Conservation (phyloP, 208 protist genomes). For the Acanthamoeba polyphaga region DNA sequence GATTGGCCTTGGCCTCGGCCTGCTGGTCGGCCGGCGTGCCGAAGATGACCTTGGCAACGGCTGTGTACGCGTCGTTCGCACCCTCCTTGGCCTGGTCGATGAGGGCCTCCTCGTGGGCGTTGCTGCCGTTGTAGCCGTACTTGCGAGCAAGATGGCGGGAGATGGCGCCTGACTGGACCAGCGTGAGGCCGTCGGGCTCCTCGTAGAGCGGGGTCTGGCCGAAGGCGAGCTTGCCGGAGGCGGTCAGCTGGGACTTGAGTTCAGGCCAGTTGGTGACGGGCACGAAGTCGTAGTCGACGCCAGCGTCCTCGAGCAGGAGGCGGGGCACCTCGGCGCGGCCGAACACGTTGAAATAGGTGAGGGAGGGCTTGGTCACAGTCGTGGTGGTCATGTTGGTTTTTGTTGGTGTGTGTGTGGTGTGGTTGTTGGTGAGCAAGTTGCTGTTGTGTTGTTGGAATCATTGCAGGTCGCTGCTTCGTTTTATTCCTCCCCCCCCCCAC, state of each 20-base stretch:
- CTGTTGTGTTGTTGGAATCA: no score
- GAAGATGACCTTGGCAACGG: not conserved
- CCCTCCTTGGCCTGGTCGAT: constrained; percentile 46
- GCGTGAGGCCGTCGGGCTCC: constrained; percentile 4
- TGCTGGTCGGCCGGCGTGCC: constrained; percentile 3
- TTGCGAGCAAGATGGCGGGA: constrained; percentile 24
- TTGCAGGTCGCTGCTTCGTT: no score
- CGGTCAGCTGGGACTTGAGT: not conserved
- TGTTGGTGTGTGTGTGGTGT: not conserved
- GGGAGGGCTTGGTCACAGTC: not conserved
- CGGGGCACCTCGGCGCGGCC: not conserved
- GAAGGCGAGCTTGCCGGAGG: not conserved
- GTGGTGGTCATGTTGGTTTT: not conserved
- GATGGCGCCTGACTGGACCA: constrained; percentile 52
- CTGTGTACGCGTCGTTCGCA: not conserved
- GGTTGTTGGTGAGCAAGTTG: no score
- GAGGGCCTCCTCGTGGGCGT: not conserved
- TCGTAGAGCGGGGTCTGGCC: constrained; percentile 49
- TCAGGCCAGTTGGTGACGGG: not conserved
- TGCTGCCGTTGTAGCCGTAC: constrained; percentile 22
- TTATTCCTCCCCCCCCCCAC: no score
- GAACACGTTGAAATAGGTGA: constrained; percentile 20
- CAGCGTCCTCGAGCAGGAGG: constrained; percentile 6
- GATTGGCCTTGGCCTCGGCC: not conserved
- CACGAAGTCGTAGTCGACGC: constrained; percentile 47